Percentiles rank a stretch among this genome's conserved stretches.
Conservation (phyloP, 192 early-diverging fungal genomes). For the Coemansia sp. region DNA sequence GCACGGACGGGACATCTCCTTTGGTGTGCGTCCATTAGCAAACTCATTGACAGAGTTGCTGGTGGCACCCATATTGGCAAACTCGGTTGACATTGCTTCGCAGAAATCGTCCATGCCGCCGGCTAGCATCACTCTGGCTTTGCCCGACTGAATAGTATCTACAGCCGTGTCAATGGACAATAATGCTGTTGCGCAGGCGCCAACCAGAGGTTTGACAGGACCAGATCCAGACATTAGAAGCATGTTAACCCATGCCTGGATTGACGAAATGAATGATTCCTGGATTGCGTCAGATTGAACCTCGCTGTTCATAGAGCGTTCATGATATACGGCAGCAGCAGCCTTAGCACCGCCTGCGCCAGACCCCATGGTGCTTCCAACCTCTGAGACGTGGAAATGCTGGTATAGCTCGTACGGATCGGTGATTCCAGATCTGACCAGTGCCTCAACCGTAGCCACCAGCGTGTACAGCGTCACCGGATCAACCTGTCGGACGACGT, state of each 20-base stretch:
- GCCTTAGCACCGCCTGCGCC: conserved; percentile 79
- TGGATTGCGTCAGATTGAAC: conserved; percentile 84
- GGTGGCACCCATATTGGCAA: conserved; percentile 95
- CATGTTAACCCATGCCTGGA: conserved; percentile 95
- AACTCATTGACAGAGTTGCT: conserved; percentile 79
- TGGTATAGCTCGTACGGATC: conserved; percentile 97
- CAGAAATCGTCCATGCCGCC: conserved; percentile 89
- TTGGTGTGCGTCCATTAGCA: conserved; percentile 76
- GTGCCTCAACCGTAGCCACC: conserved; percentile 88
- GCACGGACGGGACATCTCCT: conserved; percentile 89
- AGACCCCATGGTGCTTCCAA: conserved; percentile 86
- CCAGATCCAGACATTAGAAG: conserved; percentile 87
- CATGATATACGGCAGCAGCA: conserved; percentile 67
- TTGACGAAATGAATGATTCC: conserved; percentile 93
- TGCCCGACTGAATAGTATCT: conserved; percentile 82
- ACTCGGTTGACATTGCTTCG: conserved; percentile 84
- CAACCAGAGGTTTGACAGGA: conserved; percentile 74
- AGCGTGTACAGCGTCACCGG: conserved; percentile 81
- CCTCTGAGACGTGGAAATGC: conserved; percentile 91
- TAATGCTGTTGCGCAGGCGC: conserved; percentile 89
- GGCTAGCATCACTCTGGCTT: conserved; percentile 87
- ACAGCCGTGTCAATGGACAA: conserved; percentile 87
- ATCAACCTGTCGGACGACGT: conserved; percentile 87
- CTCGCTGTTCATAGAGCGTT: conserved; percentile 72
- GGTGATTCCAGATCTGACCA: conserved; percentile 84